These are phyloP conservation scores for Tulasnella sp. DNA, from an alignment of 768 basidiomycete species.

Conservation along the genomic window DNA sequence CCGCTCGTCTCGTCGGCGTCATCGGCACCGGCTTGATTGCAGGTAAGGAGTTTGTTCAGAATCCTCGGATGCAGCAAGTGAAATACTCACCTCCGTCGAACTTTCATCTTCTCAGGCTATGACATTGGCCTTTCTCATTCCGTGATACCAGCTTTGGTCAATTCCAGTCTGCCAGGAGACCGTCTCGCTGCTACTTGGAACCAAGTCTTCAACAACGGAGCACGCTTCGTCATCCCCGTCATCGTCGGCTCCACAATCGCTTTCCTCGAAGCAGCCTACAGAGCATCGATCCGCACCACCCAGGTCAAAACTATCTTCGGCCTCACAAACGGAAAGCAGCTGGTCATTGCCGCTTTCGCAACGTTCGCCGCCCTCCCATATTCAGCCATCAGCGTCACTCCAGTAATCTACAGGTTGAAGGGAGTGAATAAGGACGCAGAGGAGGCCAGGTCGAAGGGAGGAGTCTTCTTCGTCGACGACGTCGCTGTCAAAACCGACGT, in stretches of 20 bases:
- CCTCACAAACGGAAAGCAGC: background rate
- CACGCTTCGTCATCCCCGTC: background rate
- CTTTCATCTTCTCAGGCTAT: background rate
- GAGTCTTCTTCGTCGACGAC: background rate
- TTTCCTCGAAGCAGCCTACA: background rate
- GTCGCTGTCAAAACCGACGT: background rate
- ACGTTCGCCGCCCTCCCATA: background rate
- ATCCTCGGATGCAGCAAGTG: background rate
- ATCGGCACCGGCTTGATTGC: background rate
- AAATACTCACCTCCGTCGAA: background rate
- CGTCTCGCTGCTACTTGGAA: background rate
- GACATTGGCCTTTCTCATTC: background rate
- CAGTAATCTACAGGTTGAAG: background rate
- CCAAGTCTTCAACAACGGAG: background rate
- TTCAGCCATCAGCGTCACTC: background rate
- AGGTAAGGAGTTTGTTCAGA: background rate
- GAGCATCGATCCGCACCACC: background rate
- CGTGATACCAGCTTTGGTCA: background rate
- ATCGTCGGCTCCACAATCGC: background rate
- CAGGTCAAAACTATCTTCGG: background rate
- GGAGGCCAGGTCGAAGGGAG: background rate
- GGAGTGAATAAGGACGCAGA: background rate
- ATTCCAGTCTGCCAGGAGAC: background rate
- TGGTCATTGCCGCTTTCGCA: background rate
- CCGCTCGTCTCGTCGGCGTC: background rate